Evolutionary conservation across 1,284 basidiomycete genomes (phyloP).

Genomic region (Trichosporon ovoides): DNA sequence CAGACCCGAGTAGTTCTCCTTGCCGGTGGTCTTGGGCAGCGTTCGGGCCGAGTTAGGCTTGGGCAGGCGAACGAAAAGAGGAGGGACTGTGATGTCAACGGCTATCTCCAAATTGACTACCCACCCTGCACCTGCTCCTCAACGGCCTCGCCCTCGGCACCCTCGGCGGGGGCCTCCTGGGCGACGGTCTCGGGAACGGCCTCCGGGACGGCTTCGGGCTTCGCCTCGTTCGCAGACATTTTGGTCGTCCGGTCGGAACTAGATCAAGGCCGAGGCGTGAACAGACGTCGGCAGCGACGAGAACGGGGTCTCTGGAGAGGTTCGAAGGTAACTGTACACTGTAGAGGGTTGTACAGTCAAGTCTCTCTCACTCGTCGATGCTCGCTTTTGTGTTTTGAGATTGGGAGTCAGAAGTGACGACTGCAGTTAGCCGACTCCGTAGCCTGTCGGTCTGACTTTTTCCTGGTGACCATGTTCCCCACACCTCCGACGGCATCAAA

Average conservation of each 20-base stretch:
- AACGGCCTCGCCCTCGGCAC: conserved; percentile 7
- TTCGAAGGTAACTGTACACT: not conserved
- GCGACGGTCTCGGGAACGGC: conserved; percentile 14
- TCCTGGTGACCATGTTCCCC: conserved; percentile 1
- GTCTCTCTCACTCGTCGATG: conserved; percentile 4
- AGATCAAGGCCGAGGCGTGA: not conserved
- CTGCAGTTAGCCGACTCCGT: not conserved
- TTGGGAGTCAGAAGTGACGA: not conserved
- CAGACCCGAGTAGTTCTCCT: conserved; percentile 32
- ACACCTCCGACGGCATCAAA: conserved; percentile 1
- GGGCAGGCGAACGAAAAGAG: conserved; percentile 44
- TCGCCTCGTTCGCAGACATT: conserved; percentile 21
- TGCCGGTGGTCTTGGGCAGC: conserved; percentile 32
- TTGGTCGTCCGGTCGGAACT: not conserved
- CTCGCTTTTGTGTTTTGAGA: not conserved
- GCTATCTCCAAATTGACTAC: not conserved
- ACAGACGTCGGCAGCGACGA: conserved; percentile 2
- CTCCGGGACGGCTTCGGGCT: conserved; percentile 15
- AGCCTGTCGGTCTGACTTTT: not conserved
- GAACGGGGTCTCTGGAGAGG: not conserved
- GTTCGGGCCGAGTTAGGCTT: conserved; percentile 41
- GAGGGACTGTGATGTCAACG: conserved; percentile 21
- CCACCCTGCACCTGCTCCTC: conserved; percentile 14
- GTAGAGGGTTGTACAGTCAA: not conserved
- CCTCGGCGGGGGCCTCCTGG: conserved; percentile 13